These are phyloP conservation scores for Candida dubliniensis DNA, from an alignment of 1,139 yeast genomes.

Conservation along the genomic window DNA sequence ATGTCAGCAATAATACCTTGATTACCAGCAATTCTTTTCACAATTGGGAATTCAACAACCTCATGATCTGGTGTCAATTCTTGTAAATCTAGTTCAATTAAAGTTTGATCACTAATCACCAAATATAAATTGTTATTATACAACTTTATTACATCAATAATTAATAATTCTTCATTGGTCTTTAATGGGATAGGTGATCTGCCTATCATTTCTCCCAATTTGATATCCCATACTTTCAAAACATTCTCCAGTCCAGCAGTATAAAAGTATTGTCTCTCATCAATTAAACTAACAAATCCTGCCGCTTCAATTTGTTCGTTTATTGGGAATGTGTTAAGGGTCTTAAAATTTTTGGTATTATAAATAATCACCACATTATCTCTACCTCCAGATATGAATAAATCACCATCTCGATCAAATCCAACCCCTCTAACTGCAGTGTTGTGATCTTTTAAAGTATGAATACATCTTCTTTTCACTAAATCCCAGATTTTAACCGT, in stretches of 20 bases:
- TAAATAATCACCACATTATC: conserved; percentile 75
- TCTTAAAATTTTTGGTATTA: conserved; percentile 53
- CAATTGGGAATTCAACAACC: conserved; percentile 36
- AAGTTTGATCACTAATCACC: conserved; percentile 82
- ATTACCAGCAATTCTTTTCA: conserved; percentile 77
- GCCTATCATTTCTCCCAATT: conserved; percentile 39
- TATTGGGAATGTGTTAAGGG: conserved; percentile 67
- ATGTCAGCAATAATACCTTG: conserved; percentile 95
- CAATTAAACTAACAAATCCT: conserved; percentile 54
- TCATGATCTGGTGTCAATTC: conserved; percentile 11
- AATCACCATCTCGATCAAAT: conserved; percentile 53
- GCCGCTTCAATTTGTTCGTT: conserved; percentile 79
- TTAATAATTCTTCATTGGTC: conserved; percentile 67
- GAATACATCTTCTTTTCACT: conserved; percentile 68
- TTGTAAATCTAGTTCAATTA: conserved; percentile 52
- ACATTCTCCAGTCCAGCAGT: conserved; percentile 84
- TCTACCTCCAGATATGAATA: conserved; percentile 81
- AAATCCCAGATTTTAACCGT: conserved; percentile 87
- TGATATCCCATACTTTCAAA: conserved; percentile 60
- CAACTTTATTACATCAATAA: conserved; percentile 53
- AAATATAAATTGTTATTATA: conserved; percentile 28
- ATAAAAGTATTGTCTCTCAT: conserved; percentile 44
- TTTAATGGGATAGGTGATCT: conserved; percentile 51
- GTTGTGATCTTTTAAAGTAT: conserved; percentile 70
- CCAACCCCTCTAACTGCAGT: conserved; percentile 87